A percentile compares a stretch with the other conserved stretches of the same genome.
These are phyloP conservation scores for Nannochloropsis gaditana DNA, from an alignment of 108 stramenopile genomes.

Conservation along the genomic window DNA sequence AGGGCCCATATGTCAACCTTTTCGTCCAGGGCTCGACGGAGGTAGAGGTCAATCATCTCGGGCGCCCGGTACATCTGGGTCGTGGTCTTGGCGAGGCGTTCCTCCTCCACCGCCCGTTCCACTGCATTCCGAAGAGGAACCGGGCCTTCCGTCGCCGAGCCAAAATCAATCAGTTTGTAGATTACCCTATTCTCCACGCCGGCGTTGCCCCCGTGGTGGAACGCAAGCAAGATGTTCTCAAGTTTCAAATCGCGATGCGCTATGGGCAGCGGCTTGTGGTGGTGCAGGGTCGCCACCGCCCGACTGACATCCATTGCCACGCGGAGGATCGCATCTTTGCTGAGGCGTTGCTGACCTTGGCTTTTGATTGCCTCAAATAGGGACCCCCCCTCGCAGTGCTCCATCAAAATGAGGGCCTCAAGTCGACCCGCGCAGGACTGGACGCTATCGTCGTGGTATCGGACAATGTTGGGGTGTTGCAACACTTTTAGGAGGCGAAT, in stretches of 20 bases:
- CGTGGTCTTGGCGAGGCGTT: constrained; percentile 79
- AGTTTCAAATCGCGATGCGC: constrained; percentile 57
- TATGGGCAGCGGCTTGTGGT: constrained; percentile 28
- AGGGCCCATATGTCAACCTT: constrained; percentile 90
- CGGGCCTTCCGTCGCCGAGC: constrained; percentile 72
- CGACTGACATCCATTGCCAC: constrained; percentile 18
- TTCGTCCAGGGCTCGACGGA: constrained; percentile 68
- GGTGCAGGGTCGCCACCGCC: constrained; percentile 60
- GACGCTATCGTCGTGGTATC: constrained; percentile 35
- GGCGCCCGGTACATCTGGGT: constrained; percentile 94
- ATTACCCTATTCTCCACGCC: background rate
- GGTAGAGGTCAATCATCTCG: constrained; percentile 91
- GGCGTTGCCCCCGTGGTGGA: constrained; percentile 68
- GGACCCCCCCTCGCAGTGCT: constrained; percentile 82
- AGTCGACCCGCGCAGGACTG: constrained; percentile 30
- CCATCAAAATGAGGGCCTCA: constrained; percentile 83
- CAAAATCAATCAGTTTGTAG: constrained; percentile 88
- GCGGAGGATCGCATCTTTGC: constrained; percentile 31
- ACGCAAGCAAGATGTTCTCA: constrained; percentile 74
- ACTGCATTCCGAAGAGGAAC: constrained; percentile 66
- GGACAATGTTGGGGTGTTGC: constrained; percentile 22
- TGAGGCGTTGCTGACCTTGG: constrained; percentile 47
- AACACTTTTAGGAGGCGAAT: constrained; percentile 24
- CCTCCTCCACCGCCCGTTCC: constrained; percentile 69
- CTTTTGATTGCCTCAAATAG: constrained; percentile 70